phyloP scores from a whole-genome alignment of 2,329 filamentous ascomycete genomes.

The Myotisia sp. region DNA sequence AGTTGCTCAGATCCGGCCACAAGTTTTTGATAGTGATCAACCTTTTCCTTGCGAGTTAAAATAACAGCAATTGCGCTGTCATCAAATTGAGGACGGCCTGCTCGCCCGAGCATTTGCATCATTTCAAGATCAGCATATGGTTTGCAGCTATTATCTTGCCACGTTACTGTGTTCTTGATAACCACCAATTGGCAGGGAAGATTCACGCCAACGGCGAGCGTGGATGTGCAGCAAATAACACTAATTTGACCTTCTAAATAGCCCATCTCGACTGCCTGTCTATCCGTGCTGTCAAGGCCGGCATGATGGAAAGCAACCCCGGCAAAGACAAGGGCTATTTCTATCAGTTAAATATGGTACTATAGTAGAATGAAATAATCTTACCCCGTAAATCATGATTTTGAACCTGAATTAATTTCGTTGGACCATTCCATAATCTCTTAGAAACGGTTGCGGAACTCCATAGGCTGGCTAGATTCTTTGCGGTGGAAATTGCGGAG shows the following conservation, averaged over 20 bases:
- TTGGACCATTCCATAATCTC: slow-evolving; percentile 51
- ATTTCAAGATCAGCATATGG: slow-evolving; percentile 73
- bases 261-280: slow-evolving; percentile 49
- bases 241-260: slow-evolving; percentile 59
- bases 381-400: slow-evolving; percentile 48
- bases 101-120: slow-evolving; percentile 82
- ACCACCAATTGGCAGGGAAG: slow-evolving; percentile 71
- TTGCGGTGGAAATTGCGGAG: slow-evolving; percentile 54
- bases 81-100: slow-evolving; percentile 72
- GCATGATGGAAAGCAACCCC: slow-evolving; percentile 77
- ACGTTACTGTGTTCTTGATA: slow-evolving; percentile 63
- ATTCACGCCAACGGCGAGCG: slow-evolving; percentile 70
- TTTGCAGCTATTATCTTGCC: slow-evolving; percentile 44
- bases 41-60: slow-evolving; percentile 55
- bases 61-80: slow-evolving; percentile 62
- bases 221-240: slow-evolving; percentile 78
- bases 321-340: slow-evolving; percentile 31
- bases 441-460: slow-evolving; percentile 35
- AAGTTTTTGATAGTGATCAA: slow-evolving; percentile 55
- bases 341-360: slow-evolving; percentile 9
- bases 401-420: slow-evolving; percentile 36
- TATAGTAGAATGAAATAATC: slow-evolving; percentile 18
- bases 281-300: slow-evolving; percentile 52
- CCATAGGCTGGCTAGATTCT: slow-evolving; percentile 54
- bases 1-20: slow-evolving; percentile 57